phyloP scores from a whole-genome alignment of 2,329 filamentous ascomycete species.

The Phyllosticta citribraziliensis region DNA sequence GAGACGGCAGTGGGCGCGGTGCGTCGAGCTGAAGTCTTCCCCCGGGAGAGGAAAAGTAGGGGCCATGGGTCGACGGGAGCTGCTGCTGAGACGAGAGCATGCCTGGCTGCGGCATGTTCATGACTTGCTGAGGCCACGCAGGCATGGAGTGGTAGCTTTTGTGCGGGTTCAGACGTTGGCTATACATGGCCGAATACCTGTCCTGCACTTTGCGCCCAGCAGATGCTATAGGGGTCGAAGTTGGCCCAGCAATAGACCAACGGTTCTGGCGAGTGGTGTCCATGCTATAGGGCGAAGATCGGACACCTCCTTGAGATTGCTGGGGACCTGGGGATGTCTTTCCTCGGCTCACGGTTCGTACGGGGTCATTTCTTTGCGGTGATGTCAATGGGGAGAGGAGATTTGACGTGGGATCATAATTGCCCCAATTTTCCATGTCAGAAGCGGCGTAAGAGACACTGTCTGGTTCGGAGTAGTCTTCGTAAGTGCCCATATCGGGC shows the following conservation, averaged over 20 bases:
- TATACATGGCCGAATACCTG: conserved; percentile 47
- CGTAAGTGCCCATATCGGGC: conserved; percentile 60
- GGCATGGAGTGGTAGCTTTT: conserved; percentile 34
- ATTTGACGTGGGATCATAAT: conserved; percentile 56
- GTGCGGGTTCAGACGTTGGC: conserved; percentile 43
- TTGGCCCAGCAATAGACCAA: conserved; percentile 51
- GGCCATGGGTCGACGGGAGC: conserved; percentile 28
- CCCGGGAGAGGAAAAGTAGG: conserved; percentile 41
- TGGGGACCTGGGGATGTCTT: conserved; percentile 59
- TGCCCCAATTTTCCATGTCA: conserved; percentile 55
- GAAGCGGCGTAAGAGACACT: conserved; percentile 48
- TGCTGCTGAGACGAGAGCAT: conserved; percentile 28
- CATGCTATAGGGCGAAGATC: conserved; percentile 59
- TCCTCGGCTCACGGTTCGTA: conserved; percentile 49
- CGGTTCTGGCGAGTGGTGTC: conserved; percentile 59
- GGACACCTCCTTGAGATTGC: conserved; percentile 41
- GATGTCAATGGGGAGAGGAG: conserved; percentile 65
- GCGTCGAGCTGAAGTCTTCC: conserved; percentile 45
- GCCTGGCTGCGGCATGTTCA: conserved; percentile 22
- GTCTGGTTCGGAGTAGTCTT: conserved; percentile 62
- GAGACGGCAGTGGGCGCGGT: conserved; percentile 52
- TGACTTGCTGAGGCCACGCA: conserved; percentile 23
- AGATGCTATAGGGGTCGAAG: conserved; percentile 50
- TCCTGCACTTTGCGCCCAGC: conserved; percentile 50
- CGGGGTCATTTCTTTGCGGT: conserved; percentile 48